phyloP scores from a whole-genome alignment of 345 rosid genomes.

The Aquilaria malaccensis region DNA sequence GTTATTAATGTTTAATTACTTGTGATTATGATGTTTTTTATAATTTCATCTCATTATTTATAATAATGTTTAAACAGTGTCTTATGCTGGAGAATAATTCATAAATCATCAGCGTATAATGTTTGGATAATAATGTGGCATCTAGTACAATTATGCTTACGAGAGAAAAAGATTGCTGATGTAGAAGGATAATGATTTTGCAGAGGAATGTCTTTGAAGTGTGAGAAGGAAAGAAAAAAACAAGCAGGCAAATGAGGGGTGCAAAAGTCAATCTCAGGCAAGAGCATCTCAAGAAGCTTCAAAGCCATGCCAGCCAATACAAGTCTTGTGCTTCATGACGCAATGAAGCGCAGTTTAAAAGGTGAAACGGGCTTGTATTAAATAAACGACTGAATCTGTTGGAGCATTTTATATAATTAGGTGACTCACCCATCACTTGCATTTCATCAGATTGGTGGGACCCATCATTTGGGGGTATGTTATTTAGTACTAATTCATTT shows the following conservation, averaged over 20 bases:
- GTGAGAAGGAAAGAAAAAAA: background rate
- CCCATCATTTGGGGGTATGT: constrained; percentile 2
- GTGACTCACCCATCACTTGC: constrained; percentile 33
- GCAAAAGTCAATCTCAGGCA: constrained; percentile 26
- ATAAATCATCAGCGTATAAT: background rate
- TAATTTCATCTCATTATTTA: no score
- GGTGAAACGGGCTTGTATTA: constrained; percentile 13
- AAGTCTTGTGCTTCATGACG: constrained; percentile 19
- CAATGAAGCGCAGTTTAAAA: constrained; percentile 30
- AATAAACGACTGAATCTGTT: constrained; percentile 1
- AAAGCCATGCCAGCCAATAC: constrained; percentile 18
- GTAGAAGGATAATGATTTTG: constrained; percentile 22
- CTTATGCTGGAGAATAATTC: no score
- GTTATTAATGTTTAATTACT: constrained; percentile 1
- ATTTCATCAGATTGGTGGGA: constrained; percentile 15
- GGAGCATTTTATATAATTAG: constrained; percentile 7
- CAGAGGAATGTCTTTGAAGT: constrained; percentile 12
- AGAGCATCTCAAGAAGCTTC: constrained; percentile 11
- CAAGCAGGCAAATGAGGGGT: constrained; percentile 10
- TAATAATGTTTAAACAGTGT: no score
- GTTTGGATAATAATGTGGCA: constrained; percentile 26
- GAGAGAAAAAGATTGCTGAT: constrained; percentile 18
- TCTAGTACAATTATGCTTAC: constrained; percentile 20
- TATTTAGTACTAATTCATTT: constrained; percentile 2
- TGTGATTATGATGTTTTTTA: background rate